phyloP scores from a whole-genome alignment of 2,329 filamentous ascomycete species.

The Paramyrothecium roridum region DNA sequence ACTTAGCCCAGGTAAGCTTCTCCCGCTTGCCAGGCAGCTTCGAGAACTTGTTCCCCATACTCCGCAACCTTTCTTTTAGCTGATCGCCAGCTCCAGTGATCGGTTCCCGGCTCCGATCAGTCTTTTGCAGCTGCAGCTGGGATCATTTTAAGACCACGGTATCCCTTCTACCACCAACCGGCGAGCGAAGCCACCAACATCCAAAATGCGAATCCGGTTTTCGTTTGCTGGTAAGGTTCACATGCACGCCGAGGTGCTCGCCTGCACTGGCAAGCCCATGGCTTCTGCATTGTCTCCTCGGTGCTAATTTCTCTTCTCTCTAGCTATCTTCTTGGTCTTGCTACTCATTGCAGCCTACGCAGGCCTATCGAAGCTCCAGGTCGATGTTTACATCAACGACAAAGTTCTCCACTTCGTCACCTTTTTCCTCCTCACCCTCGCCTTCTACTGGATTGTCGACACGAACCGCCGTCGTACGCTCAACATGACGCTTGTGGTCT shows the following conservation, averaged over 20 bases:
- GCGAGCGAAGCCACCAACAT: background rate
- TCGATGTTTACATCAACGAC: conserved; percentile 68
- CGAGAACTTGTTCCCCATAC: background rate
- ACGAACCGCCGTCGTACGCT: conserved; percentile 81
- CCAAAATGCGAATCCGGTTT: conserved; percentile 76
- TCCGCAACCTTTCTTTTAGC: background rate
- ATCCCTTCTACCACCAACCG: too few relatives aligned
- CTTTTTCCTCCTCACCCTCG: conserved; percentile 83
- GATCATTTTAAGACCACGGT: too few relatives aligned
- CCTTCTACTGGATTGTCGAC: conserved; percentile 97
- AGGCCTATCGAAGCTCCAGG: conserved; percentile 66
- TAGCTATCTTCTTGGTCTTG: conserved; percentile 68
- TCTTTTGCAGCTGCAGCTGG: too few relatives aligned
- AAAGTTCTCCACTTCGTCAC: conserved; percentile 83
- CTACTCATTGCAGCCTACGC: conserved; percentile 74
- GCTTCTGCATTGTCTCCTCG: background rate
- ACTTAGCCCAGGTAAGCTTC: conserved; percentile 3
- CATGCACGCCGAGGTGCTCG: background rate
- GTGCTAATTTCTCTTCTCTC: background rate
- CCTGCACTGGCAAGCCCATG: background rate
- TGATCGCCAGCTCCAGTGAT: background rate
- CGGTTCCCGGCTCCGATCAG: background rate
- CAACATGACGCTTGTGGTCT: conserved; percentile 78
- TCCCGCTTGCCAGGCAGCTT: background rate
- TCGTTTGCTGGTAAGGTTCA: conserved; percentile 74